phyloP scores from a whole-genome alignment of 1,139 yeast species.

The Magnusiomyces magnusii region DNA sequence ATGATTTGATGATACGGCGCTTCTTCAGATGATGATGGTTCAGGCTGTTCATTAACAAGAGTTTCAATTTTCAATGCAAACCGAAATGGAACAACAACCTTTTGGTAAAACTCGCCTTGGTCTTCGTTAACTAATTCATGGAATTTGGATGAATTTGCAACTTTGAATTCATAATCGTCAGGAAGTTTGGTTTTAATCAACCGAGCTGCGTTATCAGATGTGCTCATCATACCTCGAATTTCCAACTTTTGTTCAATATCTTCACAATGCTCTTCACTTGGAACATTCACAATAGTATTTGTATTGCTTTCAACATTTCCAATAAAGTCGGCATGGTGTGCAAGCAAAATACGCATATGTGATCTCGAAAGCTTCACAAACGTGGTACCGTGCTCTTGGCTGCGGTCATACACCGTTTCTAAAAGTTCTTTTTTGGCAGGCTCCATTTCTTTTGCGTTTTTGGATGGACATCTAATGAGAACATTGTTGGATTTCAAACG shows the following conservation, averaged over 20 bases:
- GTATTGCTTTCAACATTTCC: slow-evolving; percentile 56
- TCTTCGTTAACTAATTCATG: slow-evolving; percentile 34
- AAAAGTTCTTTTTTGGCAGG: slow-evolving; percentile 51
- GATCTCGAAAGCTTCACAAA: slow-evolving; percentile 48
- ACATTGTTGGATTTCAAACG: slow-evolving; percentile 70
- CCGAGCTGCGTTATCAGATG: slow-evolving; percentile 50
- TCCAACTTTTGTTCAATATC: slow-evolving; percentile 36
- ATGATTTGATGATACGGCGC: slow-evolving; percentile 29
- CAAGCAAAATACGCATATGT: slow-evolving; percentile 49
- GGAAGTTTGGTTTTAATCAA: slow-evolving; percentile 48
- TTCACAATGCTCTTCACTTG: slow-evolving; percentile 37
- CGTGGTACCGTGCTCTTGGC: slow-evolving; percentile 35
- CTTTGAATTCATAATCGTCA: slow-evolving; percentile 49
- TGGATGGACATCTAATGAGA: slow-evolving; percentile 81
- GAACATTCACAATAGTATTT: slow-evolving; percentile 60
- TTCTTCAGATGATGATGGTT: slow-evolving; percentile 20
- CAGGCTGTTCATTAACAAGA: slow-evolving; percentile 27
- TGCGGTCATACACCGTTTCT: slow-evolving; percentile 29
- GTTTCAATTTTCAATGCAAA: slow-evolving; percentile 53
- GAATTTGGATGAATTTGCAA: slow-evolving; percentile 42
- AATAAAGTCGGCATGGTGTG: slow-evolving; percentile 31
- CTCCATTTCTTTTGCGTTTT: slow-evolving; percentile 62
- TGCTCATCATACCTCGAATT: slow-evolving; percentile 55
- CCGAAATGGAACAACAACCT: slow-evolving; percentile 55
- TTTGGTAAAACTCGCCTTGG: slow-evolving; percentile 41